These are phyloP conservation scores for Lasiodiplodia sp. DNA, from an alignment of 2,329 filamentous ascomycete genomes.

Conservation along the genomic window DNA sequence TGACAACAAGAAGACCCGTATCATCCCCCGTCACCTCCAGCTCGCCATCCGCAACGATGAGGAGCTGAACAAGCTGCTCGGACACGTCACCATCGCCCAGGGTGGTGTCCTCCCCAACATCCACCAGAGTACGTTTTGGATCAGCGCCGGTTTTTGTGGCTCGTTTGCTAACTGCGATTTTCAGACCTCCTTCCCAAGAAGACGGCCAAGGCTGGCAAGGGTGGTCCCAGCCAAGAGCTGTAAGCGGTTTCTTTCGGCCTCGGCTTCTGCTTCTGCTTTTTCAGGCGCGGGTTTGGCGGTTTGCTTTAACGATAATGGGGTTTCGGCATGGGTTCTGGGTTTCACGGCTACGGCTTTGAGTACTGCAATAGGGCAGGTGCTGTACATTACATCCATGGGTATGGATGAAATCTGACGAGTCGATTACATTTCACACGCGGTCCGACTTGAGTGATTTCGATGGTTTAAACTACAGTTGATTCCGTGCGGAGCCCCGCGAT, in stretches of 20 bases:
- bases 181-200: slow-evolving; percentile 98
- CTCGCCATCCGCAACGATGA: slow-evolving; percentile 99
- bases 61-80: slow-evolving; percentile 98
- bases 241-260: slow-evolving; percentile 59
- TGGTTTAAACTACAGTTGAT: background rate
- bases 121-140: slow-evolving; percentile 82
- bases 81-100: slow-evolving; percentile 95
- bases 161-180: slow-evolving; percentile 51
- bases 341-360: slow-evolving; percentile 54
- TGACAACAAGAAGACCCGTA: slow-evolving; percentile 99
- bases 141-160: slow-evolving; percentile 11
- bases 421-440: slow-evolving; percentile 28
- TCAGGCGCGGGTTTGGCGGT: slow-evolving; percentile 58
- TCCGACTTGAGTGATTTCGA: slow-evolving; percentile 4
- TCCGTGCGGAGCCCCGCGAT: background rate
- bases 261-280: slow-evolving; percentile 43
- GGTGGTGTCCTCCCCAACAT: slow-evolving; percentile 98
- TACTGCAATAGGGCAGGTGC: slow-evolving; percentile 51
- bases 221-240: slow-evolving; percentile 85
- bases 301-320: slow-evolving; percentile 81
- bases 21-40: slow-evolving; percentile 98
- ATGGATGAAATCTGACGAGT: slow-evolving; percentile 54
- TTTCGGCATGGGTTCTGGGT: slow-evolving; percentile 70
- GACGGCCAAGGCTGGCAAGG: slow-evolving; percentile 94
- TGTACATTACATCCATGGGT: slow-evolving; percentile 68